Base-by-base conservation (phyloP, 805 yeast species). In the Metschnikowia bowlesiae region DNA sequence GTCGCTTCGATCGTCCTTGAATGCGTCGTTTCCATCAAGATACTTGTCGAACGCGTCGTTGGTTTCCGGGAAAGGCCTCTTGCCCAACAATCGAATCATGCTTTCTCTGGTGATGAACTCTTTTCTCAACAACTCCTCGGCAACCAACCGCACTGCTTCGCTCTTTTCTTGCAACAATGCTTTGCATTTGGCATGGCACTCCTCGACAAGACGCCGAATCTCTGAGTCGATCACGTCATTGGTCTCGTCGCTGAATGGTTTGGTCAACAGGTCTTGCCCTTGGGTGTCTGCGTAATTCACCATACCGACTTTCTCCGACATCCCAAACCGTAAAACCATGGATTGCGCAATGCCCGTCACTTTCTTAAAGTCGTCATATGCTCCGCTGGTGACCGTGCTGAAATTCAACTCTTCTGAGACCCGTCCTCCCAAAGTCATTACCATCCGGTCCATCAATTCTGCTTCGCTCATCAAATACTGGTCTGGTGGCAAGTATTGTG, bases 21-120 rank as follows among this genome's bases (percentile, higher is more conserved):
- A 73, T n/a, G 76, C 76, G 50, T 68, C 73, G 50, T 69, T 68
- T 9, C 73, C 75, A 46, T 72, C 81, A 49, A 81, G 70, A 58
- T 86, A 85, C 68, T 87, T 86, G 68, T 88, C 89, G 68, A 90
- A 89, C 4, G 96, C 97, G 59, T 89, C 96, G 62, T 89, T 90
- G 55, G 81, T 84, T 65, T 90, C 96, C 22, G 88, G 85, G 77
- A 86, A 94, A 10, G 96, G 97, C 54, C 99, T 80, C 65, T 86
- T 86, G 10, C 99, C 99, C 44, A 94, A 70, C 47, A 94, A 66
- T 47, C 87, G 77, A 51, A 91, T 83, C 95, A 94, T 89, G 64
- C 94, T 99, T 60, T 89, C 95, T 67, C 99, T 82, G 4, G 96
- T 89, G 29, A 94, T 78, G 13, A 89, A 96, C 68, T 94, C 99